Base-by-base conservation (phyloP, 306 rosid species). In the Calophaca sinica region DNA sequence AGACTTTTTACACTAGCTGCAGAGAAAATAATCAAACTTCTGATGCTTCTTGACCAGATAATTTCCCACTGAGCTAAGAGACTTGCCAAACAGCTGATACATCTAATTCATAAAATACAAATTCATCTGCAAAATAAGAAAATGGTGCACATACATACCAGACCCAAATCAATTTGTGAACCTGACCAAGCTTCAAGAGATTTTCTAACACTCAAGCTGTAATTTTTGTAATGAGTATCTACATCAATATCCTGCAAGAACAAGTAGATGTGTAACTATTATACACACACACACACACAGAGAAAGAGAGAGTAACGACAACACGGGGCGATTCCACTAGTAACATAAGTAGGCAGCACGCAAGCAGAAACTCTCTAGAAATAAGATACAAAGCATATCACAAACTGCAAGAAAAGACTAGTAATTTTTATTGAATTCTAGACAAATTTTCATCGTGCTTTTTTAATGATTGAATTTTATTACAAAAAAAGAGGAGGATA, bases 131-230 rank as follows among this genome's bases (percentile, higher is more conserved):
- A 71, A 32, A 54, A 57, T 53, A 6, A 51, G 29, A 48, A 58
- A 68, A 46, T 50, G 26, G 36, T 49, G 76, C 63, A 55, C 68
- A 59, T 58, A 58, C 88, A 58, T 94, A 94, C 97, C 97, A 94
- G 88, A 76, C 88, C 93, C 89, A 94, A 81, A 90, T 94, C 96
- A 84, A 91, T 86, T 76, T 88, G 91, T 52, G 86, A 84, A 53
- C 91, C 93, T 75, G 96, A 88, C 98, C 98, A 94, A 61, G 87
- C 96, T 69, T 94, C 97, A 41, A 94, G 96, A 73, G 97, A 91
- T 79, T 87, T 88, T 87, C 90, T 89, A n/a, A 89, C 89, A 67
- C 88, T 78, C 74, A 67, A 67, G 71, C 89, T 88, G 68, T 80
- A 90, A 78, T 59, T 81, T 82, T 77, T 87, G 90, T 89, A 91